Evolutionary conservation across 805 yeast species (phyloP), one percentile per base, ranked within the genome.

Genomic region (Blastobotrys attinorum): DNA sequence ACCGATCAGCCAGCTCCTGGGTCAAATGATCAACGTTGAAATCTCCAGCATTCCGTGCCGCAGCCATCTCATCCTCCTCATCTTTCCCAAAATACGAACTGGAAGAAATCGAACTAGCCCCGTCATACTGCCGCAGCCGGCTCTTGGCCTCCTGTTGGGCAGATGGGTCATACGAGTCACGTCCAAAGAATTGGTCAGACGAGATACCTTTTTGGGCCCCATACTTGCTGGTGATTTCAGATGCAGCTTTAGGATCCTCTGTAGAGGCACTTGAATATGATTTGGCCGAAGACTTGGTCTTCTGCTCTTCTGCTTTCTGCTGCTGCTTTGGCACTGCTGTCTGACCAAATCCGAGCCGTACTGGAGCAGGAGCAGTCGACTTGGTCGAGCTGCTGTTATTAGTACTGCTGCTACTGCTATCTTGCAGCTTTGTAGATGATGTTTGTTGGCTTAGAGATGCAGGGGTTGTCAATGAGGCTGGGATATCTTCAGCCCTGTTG

Each of bases 141-240:
- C 75, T 59, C 50, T 74, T 73, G 1, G 97, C 97, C 63, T 88
- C 96, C 37, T 72, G 73, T 44, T 82, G 82, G 32, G 85, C 84
- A 2, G 70, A 71, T 51, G 83, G 83, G 57, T 87, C 97, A 58
- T 76, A 86, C 21, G 79, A 68, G 35, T 89, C 90, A 58, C 95
- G 80, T 16, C 96, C 96, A 63, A 92, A 92, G 57, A 76, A 78
- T 67, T 89, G 94, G 65, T 92, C 97, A 1, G 97, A 89, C 0
- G 97, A 92, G 50, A 92, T 92, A 39, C 89, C 96, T 73, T 86
- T 90, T 62, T 89, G 96, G 33, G 68, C 69, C 45, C 97, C 97
- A 60, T 75, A 92, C 67, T 87, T 85, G 57, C 52, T 56, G 7
- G 58, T 59, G 11, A 60, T 53, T 43, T 58, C 65, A 35, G 60